Base-by-base conservation (phyloP, 83 land plant species). In the Isoetes engelmannii region DNA sequence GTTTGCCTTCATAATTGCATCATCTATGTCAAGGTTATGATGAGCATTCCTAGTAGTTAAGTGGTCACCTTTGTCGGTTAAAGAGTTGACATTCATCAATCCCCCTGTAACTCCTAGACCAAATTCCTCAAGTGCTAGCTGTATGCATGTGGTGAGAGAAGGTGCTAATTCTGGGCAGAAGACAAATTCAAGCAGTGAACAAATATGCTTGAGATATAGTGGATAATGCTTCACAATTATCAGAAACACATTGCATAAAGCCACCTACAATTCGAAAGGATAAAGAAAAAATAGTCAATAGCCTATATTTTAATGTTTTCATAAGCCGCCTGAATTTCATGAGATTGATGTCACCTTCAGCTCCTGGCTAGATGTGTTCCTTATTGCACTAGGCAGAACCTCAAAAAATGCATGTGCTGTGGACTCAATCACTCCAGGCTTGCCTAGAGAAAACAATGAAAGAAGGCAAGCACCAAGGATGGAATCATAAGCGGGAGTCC, bases 391-490 rank as follows among this genome's bases (percentile, higher is more conserved):
- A 41, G 79, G 72, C 45, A 91, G 76, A 68, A 84, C 80, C 57
- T 74, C 63, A 13, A 95, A 70, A 9, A 88, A 54, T 28, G 70
- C 77, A 57, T 69, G 70, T 53, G 99, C 90, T 63, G 93, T 95
- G 49, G 78, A 67, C 80, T 82, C 78, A 7, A 95, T 84, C 63
- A 85, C 73, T 58, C 79, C 72, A 61, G 68, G 82, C 44, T 82
- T 69, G 69, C 89, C 77, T 7, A 69, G 70, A 13, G 88, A 75
- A 69, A 83, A 84, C 54, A 95, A 61, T 19, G 77, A 61, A 55
- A 75, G 69, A 69, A 95, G 87, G 73, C 99, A 88, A 46, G 81
- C 72, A 57, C 89, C 97, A 46, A 95, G 44, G 49, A 84, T 78
- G 17, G 87, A 80, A 82, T 95, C 99, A 84, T 95, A 95, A 42